Percentiles rank a stretch among this genome's conserved stretches.
Evolutionary conservation across 768 basidiomycete species (phyloP).

Genomic region (Suillus sp.): DNA sequence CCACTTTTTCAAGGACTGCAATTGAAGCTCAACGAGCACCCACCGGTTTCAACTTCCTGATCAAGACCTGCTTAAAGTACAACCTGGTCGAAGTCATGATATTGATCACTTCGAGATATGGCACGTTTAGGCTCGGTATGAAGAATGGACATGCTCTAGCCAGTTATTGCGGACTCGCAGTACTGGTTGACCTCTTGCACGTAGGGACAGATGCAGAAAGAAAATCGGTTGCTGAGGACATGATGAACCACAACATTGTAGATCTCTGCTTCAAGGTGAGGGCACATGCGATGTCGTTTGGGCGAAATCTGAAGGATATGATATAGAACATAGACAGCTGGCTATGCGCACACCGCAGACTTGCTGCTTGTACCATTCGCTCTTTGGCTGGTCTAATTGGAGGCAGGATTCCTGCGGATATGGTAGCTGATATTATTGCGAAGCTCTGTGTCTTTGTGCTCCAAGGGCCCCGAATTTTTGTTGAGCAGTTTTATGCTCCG

Average conservation of each 20-base stretch:
- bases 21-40: background rate
- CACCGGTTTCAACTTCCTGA: background rate
- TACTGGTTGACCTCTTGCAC: constrained; percentile 8
- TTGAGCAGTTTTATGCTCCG: constrained; percentile 22
- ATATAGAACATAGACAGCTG: constrained; percentile 23
- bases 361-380: constrained; percentile 23
- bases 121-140: constrained; percentile 5
- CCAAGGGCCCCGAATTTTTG: constrained; percentile 24
- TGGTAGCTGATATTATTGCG: constrained; percentile 27
- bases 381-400: constrained; percentile 26
- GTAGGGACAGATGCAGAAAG: constrained; percentile 5
- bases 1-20: background rate
- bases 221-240: constrained; percentile 15
- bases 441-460: constrained; percentile 29
- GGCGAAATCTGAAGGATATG: background rate
- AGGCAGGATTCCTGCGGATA: constrained; percentile 19
- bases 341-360: constrained; percentile 25
- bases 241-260: constrained; percentile 24
- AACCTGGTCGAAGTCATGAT: constrained; percentile 8
- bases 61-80: constrained; percentile 6
- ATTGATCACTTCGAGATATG: constrained; percentile 7
- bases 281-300: background rate
- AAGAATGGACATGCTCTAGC: constrained; percentile 17
- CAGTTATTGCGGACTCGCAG: constrained; percentile 13
- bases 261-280: constrained; percentile 27